These are phyloP conservation scores for Colletotrichum zoysiae DNA, from an alignment of 2,329 filamentous ascomycete species.

Conservation along the genomic window DNA sequence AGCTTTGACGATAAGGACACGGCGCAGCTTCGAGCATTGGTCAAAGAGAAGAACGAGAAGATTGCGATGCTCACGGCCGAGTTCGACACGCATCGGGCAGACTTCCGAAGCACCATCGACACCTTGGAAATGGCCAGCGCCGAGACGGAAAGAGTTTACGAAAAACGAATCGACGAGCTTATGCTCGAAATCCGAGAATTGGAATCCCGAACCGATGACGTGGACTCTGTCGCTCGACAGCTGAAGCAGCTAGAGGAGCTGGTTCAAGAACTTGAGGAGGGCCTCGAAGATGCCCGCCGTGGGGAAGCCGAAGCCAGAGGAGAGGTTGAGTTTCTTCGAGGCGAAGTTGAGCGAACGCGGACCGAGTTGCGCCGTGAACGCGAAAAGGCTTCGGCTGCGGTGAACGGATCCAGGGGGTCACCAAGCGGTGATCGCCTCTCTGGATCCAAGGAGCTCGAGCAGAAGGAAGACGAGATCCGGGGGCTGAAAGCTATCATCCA, in stretches of 20 bases:
- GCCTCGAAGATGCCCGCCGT: constrained; percentile 91
- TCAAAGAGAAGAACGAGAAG: constrained; percentile 97
- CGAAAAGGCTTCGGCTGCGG: constrained; percentile 78
- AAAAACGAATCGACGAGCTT: constrained; percentile 89
- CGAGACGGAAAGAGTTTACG: constrained; percentile 96
- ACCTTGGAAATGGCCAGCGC: constrained; percentile 95
- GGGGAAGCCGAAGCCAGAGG: constrained; percentile 96
- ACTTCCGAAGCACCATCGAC: constrained; percentile 97
- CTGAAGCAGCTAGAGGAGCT: constrained; percentile 96
- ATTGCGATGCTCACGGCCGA: constrained; percentile 93
- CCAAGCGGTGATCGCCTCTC: constrained; percentile 58
- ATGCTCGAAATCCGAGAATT: constrained; percentile 86
- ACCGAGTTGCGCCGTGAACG: constrained; percentile 89
- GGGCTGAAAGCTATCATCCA: constrained; percentile 98
- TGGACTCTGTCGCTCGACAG: constrained; percentile 90
- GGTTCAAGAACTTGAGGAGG: constrained; percentile 96
- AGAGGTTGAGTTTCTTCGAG: constrained; percentile 94
- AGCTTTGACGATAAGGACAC: constrained; percentile 78
- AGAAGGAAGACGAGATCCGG: constrained; percentile 97
- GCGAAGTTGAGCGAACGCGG: constrained; percentile 92
- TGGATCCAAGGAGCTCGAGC: constrained; percentile 82
- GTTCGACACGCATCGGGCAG: constrained; percentile 93
- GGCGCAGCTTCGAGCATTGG: constrained; percentile 80
- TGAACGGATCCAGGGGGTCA: constrained; percentile 58
- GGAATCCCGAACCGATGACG: constrained; percentile 86